These are phyloP conservation scores for Capillidium heterosporum DNA, from an alignment of 371 early-diverging fungal species.

Conservation along the genomic window DNA sequence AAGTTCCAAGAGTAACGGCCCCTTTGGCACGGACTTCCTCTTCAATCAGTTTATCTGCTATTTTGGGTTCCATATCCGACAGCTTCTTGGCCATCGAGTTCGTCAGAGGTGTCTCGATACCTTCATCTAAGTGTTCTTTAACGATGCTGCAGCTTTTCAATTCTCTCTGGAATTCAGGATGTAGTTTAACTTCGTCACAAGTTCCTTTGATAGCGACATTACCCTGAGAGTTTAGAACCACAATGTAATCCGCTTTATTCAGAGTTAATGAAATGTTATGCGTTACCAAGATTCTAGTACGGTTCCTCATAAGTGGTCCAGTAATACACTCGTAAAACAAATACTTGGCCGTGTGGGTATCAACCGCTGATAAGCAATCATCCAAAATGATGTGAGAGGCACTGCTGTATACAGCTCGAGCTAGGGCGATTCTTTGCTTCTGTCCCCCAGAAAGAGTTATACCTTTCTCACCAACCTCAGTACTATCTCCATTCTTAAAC, in stretches of 20 bases:
- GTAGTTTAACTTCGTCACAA: constrained; percentile 19
- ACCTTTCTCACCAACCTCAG: constrained; percentile 83
- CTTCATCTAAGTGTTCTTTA: constrained; percentile 11
- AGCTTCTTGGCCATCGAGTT: constrained; percentile 8
- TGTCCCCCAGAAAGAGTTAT: constrained; percentile 60
- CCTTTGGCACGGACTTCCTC: constrained; percentile 49
- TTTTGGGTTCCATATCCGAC: constrained; percentile 1
- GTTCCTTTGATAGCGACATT: constrained; percentile 18
- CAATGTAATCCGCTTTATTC: constrained; percentile 35
- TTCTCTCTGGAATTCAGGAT: constrained; percentile 13
- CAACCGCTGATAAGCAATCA: constrained; percentile 67
- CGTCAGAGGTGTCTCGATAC: constrained; percentile 7
- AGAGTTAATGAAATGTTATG: constrained; percentile 72
- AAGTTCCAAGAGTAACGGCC: constrained; percentile 33
- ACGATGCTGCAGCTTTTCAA: constrained; percentile 23
- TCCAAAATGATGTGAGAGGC: constrained; percentile 57
- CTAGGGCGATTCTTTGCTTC: constrained; percentile 62
- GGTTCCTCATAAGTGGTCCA: constrained; percentile 42
- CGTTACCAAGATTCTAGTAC: constrained; percentile 74
- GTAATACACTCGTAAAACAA: constrained; percentile 48
- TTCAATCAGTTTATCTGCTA: constrained; percentile 28
- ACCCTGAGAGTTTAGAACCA: constrained; percentile 38
- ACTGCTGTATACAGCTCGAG: constrained; percentile 64
- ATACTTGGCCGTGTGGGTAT: constrained; percentile 76
- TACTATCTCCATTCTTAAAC: constrained; percentile 68